These are phyloP conservation scores for Calamus simplicifolius DNA, from an alignment of 176 grass and related monocot genomes.

Conservation along the genomic window DNA sequence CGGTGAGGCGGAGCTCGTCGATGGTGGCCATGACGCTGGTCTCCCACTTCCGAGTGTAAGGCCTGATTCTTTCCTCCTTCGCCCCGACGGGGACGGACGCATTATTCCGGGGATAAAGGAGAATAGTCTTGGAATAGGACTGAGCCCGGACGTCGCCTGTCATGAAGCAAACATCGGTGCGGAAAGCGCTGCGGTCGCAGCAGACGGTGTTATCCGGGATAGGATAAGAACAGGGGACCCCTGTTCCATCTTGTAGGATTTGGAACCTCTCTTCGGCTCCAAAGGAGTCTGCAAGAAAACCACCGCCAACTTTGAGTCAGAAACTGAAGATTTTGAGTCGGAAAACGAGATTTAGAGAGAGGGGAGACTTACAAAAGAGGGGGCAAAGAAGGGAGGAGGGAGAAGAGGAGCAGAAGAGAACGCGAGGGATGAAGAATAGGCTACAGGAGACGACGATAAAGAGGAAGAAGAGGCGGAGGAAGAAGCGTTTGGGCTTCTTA, in stretches of 20 bases:
- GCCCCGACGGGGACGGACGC: not conserved
- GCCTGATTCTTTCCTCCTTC: slow-evolving; percentile 35
- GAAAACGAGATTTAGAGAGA: too few relatives aligned
- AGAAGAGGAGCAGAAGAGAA: too few relatives aligned
- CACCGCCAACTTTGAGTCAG: too few relatives aligned
- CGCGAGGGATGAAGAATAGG: too few relatives aligned
- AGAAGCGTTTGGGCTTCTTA: too few relatives aligned
- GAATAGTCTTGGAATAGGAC: slow-evolving; percentile 23
- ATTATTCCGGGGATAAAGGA: slow-evolving; percentile 12
- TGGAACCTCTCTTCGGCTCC: too few relatives aligned
- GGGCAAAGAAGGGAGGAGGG: too few relatives aligned
- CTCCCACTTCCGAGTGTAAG: slow-evolving; percentile 85
- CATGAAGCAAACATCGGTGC: slow-evolving; percentile 84
- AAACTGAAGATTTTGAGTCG: too few relatives aligned
- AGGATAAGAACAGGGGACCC: slow-evolving; percentile 32
- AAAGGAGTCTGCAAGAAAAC: too few relatives aligned
- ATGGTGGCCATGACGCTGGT: slow-evolving; percentile 61
- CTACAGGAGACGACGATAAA: too few relatives aligned
- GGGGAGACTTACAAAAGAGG: too few relatives aligned
- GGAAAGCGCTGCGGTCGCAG: slow-evolving; percentile 55
- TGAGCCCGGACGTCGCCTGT: slow-evolving; percentile 57
- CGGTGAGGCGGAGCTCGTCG: slow-evolving; percentile 57
- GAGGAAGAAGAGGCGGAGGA: too few relatives aligned
- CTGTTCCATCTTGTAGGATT: not conserved
- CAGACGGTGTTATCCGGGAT: slow-evolving; percentile 31